Base-by-base conservation (phyloP, 2,329 filamentous ascomycete genomes). In the Colletotrichum ledebouriae region DNA sequence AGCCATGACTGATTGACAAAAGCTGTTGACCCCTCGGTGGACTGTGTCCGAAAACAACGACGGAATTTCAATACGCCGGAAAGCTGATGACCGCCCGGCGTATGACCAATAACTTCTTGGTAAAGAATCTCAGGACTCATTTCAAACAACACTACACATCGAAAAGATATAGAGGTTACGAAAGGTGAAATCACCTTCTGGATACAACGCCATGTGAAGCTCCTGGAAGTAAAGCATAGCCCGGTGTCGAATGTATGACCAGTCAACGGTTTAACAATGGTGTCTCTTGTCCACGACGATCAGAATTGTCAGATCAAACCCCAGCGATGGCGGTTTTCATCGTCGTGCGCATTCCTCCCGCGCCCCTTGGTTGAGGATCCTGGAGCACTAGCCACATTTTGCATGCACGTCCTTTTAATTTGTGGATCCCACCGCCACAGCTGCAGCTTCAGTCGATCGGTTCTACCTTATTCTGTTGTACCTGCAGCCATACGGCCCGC, bases 1-100 rank as follows among this genome's bases (percentile, higher is more conserved):
- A 67, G 60, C 52, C 64, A 65, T 47, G 49, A 55, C 65, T 61
- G 60, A 65, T 68, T 52, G 52, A 59, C 49, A 10, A 37, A 33
- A 41, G 39, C 49, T 37, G 42, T 13, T 22, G 53, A 17, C 29
- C 25, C 22, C 50, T 22, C n/a, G 42, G 20, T 22, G 46, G 7
- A 9, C 29, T 29, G 29, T 29, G 29, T 7, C 29, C 29, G 29
- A 9, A 9, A 9, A 29, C 7, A 29, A 7, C 6, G 29, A 6
- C 7, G 6, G 6, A 9, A 7, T 7, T 7, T 29, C 4, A 9
- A 29, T 29, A 29, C 29, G 7, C 6, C 29, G 6, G 7, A 29
- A 34, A 41, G 39, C 49, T 37, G 42, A 17, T 22, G 39, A 17
- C 29, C 25, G 41, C 50, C 33, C n/a, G 42, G 20, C 25, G 46